Evolutionary conservation across 2,329 filamentous ascomycete species (phyloP), one percentile per base, ranked within the genome.

Genomic region (Penicillium nordicum): DNA sequence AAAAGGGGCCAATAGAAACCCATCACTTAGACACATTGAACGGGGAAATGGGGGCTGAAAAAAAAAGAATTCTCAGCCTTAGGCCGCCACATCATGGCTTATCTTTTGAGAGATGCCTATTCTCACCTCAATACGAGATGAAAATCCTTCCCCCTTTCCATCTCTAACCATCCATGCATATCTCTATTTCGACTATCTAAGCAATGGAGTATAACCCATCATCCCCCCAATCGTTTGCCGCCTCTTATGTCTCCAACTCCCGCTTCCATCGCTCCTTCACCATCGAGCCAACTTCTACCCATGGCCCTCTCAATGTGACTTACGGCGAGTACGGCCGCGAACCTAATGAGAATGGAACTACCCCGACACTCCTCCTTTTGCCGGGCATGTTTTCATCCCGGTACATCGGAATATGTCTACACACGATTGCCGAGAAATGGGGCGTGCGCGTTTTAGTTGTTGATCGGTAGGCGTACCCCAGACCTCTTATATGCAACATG

Each of bases 351-450:
- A 27, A 23, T 11, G 52, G 18, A 10, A 40, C n/a, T 30, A 25
- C 40, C 1, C 52, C 55, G 5, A 56, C 50, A 18, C 11, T 55
- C 9, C 36, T 50, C 2, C 27, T 57, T 8, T 34, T 54, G 16
- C 46, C 52, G 16, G 46, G 59, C 27, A 60, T 57, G 46, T 32
- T 51, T 30, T 55, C 34, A 37, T 50, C 47, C 38, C 23, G 46
- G 21, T 52, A 51, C 32, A 12, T 52, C 16, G 53, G 53, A 10
- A 9, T 55, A 5, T 52, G 49, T n/a, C n/a, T 37, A 9, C 48
- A 55, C 12, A 5, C 29, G 5, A 46, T 55, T 16, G 53, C 53
- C n/a, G 48, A 55, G 12, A 52, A 55, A 52, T 25, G 29, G 21
- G 53, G 53, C 16, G 53, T 55, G 16, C 53, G 48, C 21, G 34